Evolutionary conservation across 208 protist genomes (phyloP).

Genomic region (Trypanosoma grayi): DNA sequence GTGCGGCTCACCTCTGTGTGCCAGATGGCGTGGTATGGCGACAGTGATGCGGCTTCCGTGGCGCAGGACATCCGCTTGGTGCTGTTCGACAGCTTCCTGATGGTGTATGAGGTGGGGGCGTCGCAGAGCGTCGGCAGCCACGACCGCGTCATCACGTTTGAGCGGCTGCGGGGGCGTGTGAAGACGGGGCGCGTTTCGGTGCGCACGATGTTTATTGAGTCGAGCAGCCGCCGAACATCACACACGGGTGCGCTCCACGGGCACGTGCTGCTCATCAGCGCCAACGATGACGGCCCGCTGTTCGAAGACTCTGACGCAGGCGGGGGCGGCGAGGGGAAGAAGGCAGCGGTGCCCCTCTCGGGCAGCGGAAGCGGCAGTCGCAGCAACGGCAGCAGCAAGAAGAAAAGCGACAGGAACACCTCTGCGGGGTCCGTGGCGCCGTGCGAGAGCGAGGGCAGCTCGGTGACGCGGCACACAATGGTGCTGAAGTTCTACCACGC

Average conservation of each 20-base stretch:
- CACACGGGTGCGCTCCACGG: slow-evolving; percentile 17
- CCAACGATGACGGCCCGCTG: neutral
- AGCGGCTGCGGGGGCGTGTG: slow-evolving; percentile 4
- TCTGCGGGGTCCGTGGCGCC: too few relatives aligned
- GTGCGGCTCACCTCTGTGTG: slow-evolving; percentile 8
- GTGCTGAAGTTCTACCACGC: slow-evolving; percentile 50
- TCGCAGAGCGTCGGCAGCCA: slow-evolving; percentile 18
- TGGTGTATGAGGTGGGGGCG: slow-evolving; percentile 8
- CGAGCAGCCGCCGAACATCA: slow-evolving; percentile 26
- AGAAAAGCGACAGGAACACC: neutral
- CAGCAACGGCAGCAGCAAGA: neutral
- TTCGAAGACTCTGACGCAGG: slow-evolving; percentile 13
- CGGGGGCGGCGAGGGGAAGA: too few relatives aligned
- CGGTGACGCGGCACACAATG: neutral
- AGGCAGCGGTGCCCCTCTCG: too few relatives aligned
- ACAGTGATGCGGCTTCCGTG: neutral
- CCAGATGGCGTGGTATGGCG: neutral
- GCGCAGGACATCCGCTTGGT: slow-evolving; percentile 5
- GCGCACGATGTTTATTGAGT: slow-evolving; percentile 21
- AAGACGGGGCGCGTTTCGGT: slow-evolving; percentile 37
- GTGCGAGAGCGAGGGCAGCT: neutral
- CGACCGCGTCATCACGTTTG: slow-evolving; percentile 17
- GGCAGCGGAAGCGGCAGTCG: too few relatives aligned
- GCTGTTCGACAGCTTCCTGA: slow-evolving; percentile 8
- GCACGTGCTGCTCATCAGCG: slow-evolving; percentile 12